Conservation (phyloP, 805 yeast species). For the Candida endomychidarum region DNA sequence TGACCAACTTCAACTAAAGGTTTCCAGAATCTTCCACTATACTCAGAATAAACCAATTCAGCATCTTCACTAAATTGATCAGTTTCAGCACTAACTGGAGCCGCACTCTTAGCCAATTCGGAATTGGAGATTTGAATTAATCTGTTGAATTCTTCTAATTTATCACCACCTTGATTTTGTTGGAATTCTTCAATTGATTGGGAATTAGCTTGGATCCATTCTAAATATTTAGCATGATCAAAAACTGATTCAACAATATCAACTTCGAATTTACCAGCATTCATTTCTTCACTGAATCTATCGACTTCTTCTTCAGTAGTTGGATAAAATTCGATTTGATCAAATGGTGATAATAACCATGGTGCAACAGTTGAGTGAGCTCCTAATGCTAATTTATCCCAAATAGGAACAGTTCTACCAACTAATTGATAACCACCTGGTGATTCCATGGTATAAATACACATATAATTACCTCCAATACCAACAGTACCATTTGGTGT, state of each 20-base stretch:
- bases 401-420: slow-evolving; percentile 95
- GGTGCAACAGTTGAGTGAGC: slow-evolving; percentile 60
- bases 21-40: slow-evolving; percentile 98
- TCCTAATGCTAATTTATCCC: slow-evolving; percentile 91
- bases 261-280: slow-evolving; percentile 77
- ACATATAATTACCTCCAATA: slow-evolving; percentile 98
- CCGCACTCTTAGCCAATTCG: slow-evolving; percentile 60
- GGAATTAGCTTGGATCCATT: slow-evolving; percentile 74
- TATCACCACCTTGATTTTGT: slow-evolving; percentile 71
- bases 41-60: slow-evolving; percentile 86
- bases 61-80: slow-evolving; percentile 75
- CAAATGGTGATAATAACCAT: slow-evolving; percentile 91
- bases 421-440: slow-evolving; percentile 98
- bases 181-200: slow-evolving; percentile 71
- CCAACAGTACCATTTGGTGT: slow-evolving; percentile 98
- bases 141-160: slow-evolving; percentile 79
- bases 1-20: slow-evolving; percentile 80
- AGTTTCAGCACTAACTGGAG: slow-evolving; percentile 43
- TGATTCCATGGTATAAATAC: slow-evolving; percentile 96
- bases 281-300: slow-evolving; percentile 63
- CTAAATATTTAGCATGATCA: slow-evolving; percentile 74
- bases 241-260: slow-evolving; percentile 76
- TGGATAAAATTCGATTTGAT: slow-evolving; percentile 92
- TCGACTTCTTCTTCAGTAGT: slow-evolving; percentile 85
- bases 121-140: slow-evolving; percentile 79